phyloP scores from a whole-genome alignment of 768 basidiomycete genomes.

The Tremella mesenterica region DNA sequence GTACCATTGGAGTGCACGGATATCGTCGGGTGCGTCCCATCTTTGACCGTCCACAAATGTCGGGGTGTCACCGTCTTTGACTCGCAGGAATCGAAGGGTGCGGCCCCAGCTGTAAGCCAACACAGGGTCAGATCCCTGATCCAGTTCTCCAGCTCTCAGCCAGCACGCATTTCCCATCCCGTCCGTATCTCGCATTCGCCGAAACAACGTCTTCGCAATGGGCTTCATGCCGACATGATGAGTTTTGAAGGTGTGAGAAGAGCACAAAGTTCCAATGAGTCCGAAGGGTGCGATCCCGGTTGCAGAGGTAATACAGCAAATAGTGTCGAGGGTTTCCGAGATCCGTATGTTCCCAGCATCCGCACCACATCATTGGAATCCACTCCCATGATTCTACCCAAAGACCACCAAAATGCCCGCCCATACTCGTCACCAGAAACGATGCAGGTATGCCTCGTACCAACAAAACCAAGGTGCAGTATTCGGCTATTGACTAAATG shows the following conservation, averaged over 20 bases:
- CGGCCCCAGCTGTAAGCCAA: slow-evolving; percentile 81
- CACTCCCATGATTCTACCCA: slow-evolving; percentile 88
- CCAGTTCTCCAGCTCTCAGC: slow-evolving; percentile 17
- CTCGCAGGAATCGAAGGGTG: slow-evolving; percentile 56
- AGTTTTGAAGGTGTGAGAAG: slow-evolving; percentile 82
- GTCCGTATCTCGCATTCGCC: slow-evolving; percentile 30
- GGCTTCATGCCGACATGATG: slow-evolving; percentile 85
- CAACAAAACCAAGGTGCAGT: slow-evolving; percentile 68
- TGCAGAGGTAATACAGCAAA: slow-evolving; percentile 75
- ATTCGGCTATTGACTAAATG: slow-evolving; percentile 70
- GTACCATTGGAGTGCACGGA: slow-evolving; percentile 77
- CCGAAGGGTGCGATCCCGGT: slow-evolving; percentile 70
- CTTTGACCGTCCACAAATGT: slow-evolving; percentile 56
- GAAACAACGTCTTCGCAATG: slow-evolving; percentile 76
- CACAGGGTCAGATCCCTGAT: slow-evolving; percentile 49
- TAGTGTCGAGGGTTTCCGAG: slow-evolving; percentile 50
- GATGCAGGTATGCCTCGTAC: slow-evolving; percentile 83
- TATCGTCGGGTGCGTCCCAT: slow-evolving; percentile 57
- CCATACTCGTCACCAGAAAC: slow-evolving; percentile 84
- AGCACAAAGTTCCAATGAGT: slow-evolving; percentile 69
- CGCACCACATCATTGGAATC: slow-evolving; percentile 90
- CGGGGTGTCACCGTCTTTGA: slow-evolving; percentile 49
- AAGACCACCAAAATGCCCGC: slow-evolving; percentile 85
- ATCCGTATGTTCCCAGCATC: slow-evolving; percentile 78
- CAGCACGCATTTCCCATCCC: slow-evolving; percentile 35